phyloP scores from a whole-genome alignment of 2,329 filamentous ascomycete species.

The Colletotrichum tofieldiae region DNA sequence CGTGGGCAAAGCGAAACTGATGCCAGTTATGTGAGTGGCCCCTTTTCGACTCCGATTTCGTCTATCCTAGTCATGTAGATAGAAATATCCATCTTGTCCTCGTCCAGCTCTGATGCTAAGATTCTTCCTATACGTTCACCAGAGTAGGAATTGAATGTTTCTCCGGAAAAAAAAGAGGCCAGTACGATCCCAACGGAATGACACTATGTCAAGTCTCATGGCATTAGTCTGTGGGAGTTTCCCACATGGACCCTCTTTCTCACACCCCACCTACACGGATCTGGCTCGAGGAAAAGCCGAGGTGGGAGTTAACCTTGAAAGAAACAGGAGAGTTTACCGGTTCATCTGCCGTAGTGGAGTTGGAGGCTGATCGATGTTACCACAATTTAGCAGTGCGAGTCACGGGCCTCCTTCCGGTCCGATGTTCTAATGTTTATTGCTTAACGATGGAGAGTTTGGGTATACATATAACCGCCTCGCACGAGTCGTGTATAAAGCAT shows the following conservation, averaged over 20 bases:
- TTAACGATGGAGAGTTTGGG: background rate
- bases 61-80: no score
- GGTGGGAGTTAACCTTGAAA: background rate
- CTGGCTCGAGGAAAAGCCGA: background rate
- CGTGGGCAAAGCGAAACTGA: no score
- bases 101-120: no score
- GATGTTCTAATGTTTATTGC: background rate
- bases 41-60: no score
- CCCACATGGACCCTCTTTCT: no score
- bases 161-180: no score
- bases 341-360: background rate
- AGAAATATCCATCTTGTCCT: no score
- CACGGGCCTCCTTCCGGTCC: background rate
- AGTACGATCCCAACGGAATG: background rate
- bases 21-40: no score
- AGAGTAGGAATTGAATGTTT: no score
- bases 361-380: background rate
- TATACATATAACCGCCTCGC: background rate
- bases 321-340: background rate
- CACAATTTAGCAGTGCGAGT: background rate
- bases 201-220: background rate
- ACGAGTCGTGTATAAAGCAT: background rate
- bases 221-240: background rate
- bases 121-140: no score
- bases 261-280: no score